Base-by-base conservation (phyloP, 805 yeast genomes). In the Dipodascus albidus region DNA sequence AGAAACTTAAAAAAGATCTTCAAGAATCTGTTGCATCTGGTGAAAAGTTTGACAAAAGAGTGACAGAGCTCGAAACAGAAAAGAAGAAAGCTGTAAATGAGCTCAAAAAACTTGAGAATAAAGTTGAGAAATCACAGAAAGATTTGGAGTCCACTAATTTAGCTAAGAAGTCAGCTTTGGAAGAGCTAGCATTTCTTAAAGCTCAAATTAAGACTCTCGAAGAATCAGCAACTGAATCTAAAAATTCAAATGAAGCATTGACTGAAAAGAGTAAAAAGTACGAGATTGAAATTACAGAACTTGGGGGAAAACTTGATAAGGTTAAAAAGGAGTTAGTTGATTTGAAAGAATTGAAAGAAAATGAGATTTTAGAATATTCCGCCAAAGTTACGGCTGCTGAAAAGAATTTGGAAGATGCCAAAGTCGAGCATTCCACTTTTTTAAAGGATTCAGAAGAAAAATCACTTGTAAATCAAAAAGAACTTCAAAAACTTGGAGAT, bases 121-220 rank as follows among this genome's bases (percentile, higher is more conserved):
- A 22, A 47, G 17, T 47, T 6, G 4, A 14, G 6, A 47, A 9
- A 14, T 27, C 20, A 9, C 19, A 47, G 22, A 21, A 4, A 3
- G 33, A 23, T 19, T 15, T 47, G 24, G n/a, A n/a, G 8, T 17
- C n/a, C 4, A 47, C 20, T 19, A 4, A 14, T 4, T n/a, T 6
- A 38, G 44, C 4, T 6, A 4, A 6, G 20, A 19, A 38, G 15
- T 17, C 20, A n/a, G 20, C 20, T 6, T 8, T 4, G 6, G 15
- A 38, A 38, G 44, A 47, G 20, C 20, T 49, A 23, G 51, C 6
- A 24, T 8, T 9, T 21, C 38, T 20, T 23, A 21, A 52, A 38
- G 54, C 22, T 41, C 15, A 47, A 47, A 47, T 23, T 20, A 27
- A 52, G 33, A 53, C 27, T 21, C 21, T 52, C 2, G n/a, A 50